These are phyloP conservation scores for Mariannaea sp. DNA, from an alignment of 2,329 filamentous ascomycete species.

Conservation along the genomic window DNA sequence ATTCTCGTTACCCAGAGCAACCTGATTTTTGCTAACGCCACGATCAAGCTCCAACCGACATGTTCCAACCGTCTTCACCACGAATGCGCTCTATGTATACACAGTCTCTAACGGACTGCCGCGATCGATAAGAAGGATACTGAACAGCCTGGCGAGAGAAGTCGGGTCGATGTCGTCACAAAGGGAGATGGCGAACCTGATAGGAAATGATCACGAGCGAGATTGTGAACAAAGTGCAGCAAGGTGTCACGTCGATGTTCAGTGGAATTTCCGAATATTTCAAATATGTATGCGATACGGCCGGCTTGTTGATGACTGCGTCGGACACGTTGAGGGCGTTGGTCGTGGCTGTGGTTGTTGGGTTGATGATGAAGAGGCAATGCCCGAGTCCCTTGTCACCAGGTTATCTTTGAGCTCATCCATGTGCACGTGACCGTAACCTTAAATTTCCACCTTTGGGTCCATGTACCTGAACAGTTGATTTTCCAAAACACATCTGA, in stretches of 20 bases:
- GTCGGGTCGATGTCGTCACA: slow-evolving; percentile 8
- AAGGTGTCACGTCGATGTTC: slow-evolving; percentile 11
- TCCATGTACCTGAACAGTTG: too few species aligned
- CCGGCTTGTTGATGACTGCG: slow-evolving; percentile 5
- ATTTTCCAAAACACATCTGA: too few species aligned
- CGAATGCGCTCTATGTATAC: slow-evolving; percentile 18
- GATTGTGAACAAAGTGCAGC: not conserved
- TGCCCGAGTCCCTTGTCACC: slow-evolving; percentile 4
- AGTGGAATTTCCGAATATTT: not conserved
- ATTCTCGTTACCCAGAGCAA: slow-evolving; percentile 28
- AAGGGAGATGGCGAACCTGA: slow-evolving; percentile 15
- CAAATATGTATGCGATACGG: not conserved
- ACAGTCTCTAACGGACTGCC: slow-evolving; percentile 14
- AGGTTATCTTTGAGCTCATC: too few species aligned
- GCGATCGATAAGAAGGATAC: slow-evolving; percentile 16
- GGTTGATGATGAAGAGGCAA: slow-evolving; percentile 9
- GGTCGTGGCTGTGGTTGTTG: not conserved
- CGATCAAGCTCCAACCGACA: slow-evolving; percentile 31
- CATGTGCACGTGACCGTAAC: slow-evolving; percentile 24
- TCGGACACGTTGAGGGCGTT: slow-evolving; percentile 6
- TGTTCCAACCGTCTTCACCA: slow-evolving; percentile 25
- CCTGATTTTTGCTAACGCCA: slow-evolving; percentile 26
- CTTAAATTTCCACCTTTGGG: too few species aligned
- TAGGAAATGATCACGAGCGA: slow-evolving; percentile 8
- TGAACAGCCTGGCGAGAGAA: slow-evolving; percentile 8